Base-by-base conservation (phyloP, 2,329 filamentous ascomycete genomes). In the Penicillium rolfsii region DNA sequence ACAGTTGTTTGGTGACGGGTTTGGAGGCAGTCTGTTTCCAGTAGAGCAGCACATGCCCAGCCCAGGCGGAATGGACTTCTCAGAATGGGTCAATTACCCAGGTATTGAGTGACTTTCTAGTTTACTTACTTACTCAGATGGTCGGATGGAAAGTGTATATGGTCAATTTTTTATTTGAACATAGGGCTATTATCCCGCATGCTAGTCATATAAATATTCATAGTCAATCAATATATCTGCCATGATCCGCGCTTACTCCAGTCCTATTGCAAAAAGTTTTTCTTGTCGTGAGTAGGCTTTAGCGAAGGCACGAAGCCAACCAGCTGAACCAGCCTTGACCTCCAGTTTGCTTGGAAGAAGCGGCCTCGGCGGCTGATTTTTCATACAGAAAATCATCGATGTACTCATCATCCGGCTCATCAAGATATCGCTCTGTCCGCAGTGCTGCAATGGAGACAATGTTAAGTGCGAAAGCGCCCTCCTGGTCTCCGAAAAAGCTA, bases 401-500 rank as follows among this genome's bases (percentile, higher is more conserved):
- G 16, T 45, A n/a, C 19, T 58, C 54, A 11, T 58, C 58, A 40
- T 57, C 35, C 11, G 62, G 60, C 6, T 61, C 35, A 63, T 66
- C 66, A 14, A 60, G 16, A 36, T 67, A 67, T 12, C 53, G 49
- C 22, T 64, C 63, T 4, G 38, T 60, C 35, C 65, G 58, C 19
- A 80, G 69, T 8, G 83, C 85, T 12, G 82, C 80, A 59, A 89
- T 84, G 1, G 84, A 85, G 33, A 74, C 74, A 60, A 90, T 74
- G 1, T 81, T 77, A 4, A 90, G 72, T 3, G 79, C 81, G 66
- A 93, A 93, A 3, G 86, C 80, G 3, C 91, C 91, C 63, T 90
- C 80, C 74, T 93, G 90, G 0, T 83, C 77, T 8, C 88, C 90
- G 67, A 93, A 93, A 79, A 91, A 93, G 75, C 90, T 91, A 66